A percentile compares a stretch with the other conserved stretches of the same genome.
Evolutionary conservation across 202 grass and related monocot genomes (phyloP).

Genomic region (Saccharum hybrid): DNA sequence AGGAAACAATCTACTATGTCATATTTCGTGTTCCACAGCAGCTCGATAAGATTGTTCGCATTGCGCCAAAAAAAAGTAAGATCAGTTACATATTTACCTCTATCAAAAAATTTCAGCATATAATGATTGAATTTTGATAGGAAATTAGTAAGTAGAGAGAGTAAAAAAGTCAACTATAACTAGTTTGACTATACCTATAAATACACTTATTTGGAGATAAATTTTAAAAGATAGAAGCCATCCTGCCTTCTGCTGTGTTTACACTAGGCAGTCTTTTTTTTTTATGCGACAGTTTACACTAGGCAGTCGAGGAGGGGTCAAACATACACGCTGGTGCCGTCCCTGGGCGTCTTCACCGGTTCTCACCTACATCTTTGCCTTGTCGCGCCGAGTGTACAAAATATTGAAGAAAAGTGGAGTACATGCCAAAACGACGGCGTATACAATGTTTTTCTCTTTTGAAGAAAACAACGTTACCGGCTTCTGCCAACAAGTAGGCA

Average conservation of each 20-base stretch:
- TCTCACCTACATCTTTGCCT: background rate
- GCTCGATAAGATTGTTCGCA: background rate
- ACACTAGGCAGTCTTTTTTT: too few relatives aligned
- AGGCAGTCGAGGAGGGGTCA: conserved; percentile 19
- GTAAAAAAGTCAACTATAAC: too few relatives aligned
- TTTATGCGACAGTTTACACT: too few relatives aligned
- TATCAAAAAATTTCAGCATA: too few relatives aligned
- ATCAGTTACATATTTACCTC: too few relatives aligned
- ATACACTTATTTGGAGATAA: too few relatives aligned
- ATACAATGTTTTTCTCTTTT: conserved; percentile 39
- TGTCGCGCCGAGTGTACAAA: background rate
- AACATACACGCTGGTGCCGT: conserved; percentile 41
- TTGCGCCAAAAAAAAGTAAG: too few relatives aligned
- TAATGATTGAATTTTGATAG: too few relatives aligned
- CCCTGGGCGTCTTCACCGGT: conserved; percentile 8
- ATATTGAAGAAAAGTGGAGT: conserved; percentile 7
- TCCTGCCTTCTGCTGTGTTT: background rate
- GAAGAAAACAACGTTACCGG: conserved; percentile 33
- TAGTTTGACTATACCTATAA: too few relatives aligned
- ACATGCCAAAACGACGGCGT: background rate
- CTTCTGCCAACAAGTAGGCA: conserved; percentile 48
- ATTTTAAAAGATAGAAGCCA: too few relatives aligned
- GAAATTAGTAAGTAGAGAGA: too few relatives aligned
- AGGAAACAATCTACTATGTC: background rate
- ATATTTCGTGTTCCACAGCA: background rate